Evolutionary conservation across 306 rosid genomes (phyloP).

Genomic region (Dryas alaskensis): DNA sequence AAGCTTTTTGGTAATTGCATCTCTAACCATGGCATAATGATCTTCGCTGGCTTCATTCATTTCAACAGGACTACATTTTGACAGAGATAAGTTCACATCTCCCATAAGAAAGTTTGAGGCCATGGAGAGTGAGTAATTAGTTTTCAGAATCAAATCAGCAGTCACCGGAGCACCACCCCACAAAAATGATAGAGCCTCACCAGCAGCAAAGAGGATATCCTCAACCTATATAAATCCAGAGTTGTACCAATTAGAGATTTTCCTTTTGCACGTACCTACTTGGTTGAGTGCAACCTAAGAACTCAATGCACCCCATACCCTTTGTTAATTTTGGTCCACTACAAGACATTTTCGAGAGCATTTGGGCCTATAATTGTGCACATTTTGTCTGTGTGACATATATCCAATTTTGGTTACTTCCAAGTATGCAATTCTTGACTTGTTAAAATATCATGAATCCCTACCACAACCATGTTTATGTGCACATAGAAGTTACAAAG

Average conservation of each 20-base stretch:
- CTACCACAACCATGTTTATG: not conserved
- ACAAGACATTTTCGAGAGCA: not conserved
- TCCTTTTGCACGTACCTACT: not conserved
- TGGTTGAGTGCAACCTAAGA: not conserved
- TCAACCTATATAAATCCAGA: slow-evolving; percentile 65
- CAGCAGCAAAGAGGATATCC: slow-evolving; percentile 92
- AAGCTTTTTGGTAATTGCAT: slow-evolving; percentile 71
- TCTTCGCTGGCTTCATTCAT: slow-evolving; percentile 44
- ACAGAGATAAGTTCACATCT: slow-evolving; percentile 56
- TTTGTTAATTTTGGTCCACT: slow-evolving; percentile 3
- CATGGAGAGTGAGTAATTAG: slow-evolving; percentile 83
- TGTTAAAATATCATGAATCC: not conserved
- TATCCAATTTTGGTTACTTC: not conserved
- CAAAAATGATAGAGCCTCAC: slow-evolving; percentile 91
- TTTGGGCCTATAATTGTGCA: not conserved
- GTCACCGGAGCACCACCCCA: slow-evolving; percentile 97
- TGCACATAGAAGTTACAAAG: not conserved
- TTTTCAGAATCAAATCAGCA: slow-evolving; percentile 85
- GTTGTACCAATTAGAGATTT: slow-evolving; percentile 17
- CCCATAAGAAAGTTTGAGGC: slow-evolving; percentile 91
- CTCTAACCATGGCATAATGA: slow-evolving; percentile 60
- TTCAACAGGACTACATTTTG: slow-evolving; percentile 36
- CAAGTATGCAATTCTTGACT: not conserved
- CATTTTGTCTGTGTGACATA: not conserved
- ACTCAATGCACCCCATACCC: not conserved